These are phyloP conservation scores for Hypholoma sublateritium DNA, from an alignment of 768 basidiomycete genomes.

Conservation along the genomic window DNA sequence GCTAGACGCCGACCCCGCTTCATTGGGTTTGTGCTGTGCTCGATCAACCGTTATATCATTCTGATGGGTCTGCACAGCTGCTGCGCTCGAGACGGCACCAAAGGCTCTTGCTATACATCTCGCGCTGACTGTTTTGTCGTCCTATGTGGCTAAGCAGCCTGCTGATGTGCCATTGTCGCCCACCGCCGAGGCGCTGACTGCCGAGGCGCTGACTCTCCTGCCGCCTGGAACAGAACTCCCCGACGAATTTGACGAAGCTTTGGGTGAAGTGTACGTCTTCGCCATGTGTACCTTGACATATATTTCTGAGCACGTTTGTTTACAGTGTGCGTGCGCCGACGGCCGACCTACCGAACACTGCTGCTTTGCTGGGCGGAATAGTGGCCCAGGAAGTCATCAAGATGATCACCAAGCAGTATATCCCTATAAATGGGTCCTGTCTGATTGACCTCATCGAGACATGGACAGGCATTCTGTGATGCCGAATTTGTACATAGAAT, in stretches of 20 bases:
- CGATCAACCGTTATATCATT: background rate
- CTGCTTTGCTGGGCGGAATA: conserved; percentile 90
- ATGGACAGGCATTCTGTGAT: conserved; percentile 63
- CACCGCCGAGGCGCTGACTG: conserved; percentile 51
- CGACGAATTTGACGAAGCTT: conserved; percentile 54
- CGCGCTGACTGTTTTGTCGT: conserved; percentile 62
- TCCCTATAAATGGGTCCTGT: conserved; percentile 84
- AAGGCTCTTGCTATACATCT: conserved; percentile 71
- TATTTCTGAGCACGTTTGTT: background rate
- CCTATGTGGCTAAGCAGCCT: conserved; percentile 26
- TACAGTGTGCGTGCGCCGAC: conserved; percentile 74
- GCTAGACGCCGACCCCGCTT: conserved; percentile 47
- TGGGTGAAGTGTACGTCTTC: conserved; percentile 78
- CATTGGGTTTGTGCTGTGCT: conserved; percentile 42
- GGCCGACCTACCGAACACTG: conserved; percentile 89
- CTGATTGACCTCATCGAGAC: conserved; percentile 83
- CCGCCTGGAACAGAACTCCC: conserved; percentile 51
- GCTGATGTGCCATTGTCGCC: conserved; percentile 30
- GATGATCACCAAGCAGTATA: conserved; percentile 93
- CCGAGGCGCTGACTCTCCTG: conserved; percentile 49
- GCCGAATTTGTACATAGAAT: background rate
- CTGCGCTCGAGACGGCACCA: conserved; percentile 39
- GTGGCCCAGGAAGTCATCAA: conserved; percentile 98
- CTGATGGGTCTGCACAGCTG: conserved; percentile 29
- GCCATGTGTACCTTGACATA: conserved; percentile 1